phyloP scores from a whole-genome alignment of 352 stramenopile genomes.

The Pelagophyceae sp. region DNA sequence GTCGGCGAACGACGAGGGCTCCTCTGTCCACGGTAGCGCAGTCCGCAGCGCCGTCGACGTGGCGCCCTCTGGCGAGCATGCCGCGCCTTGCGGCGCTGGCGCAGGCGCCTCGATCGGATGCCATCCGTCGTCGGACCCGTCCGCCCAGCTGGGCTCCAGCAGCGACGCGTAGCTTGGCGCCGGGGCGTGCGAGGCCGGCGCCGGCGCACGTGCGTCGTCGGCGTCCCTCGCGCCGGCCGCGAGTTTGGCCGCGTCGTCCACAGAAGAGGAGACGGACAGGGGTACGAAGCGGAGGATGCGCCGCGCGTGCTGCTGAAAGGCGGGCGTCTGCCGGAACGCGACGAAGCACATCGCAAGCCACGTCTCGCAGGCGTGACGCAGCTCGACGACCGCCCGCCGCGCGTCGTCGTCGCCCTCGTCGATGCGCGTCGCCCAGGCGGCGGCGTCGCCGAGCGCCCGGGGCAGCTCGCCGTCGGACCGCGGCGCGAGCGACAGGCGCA shows the following conservation, averaged over 20 bases:
- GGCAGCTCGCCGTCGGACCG: not conserved
- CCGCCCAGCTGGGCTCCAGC: no score
- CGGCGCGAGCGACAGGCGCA: no score
- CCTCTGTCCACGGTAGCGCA: no score
- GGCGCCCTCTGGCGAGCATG: no score
- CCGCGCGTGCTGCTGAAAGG: not conserved
- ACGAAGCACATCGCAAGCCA: not conserved
- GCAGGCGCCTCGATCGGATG: no score
- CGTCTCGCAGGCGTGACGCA: not conserved
- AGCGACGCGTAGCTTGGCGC: not conserved
- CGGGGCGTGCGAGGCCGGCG: no score
- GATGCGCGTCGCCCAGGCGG: not conserved
- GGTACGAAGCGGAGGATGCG: not conserved
- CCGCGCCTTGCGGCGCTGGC: no score
- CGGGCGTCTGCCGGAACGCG: not conserved
- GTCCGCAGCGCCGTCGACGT: no score
- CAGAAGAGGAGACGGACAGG: not conserved
- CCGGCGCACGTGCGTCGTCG: not conserved
- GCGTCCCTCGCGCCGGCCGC: no score
- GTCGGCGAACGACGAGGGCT: not conserved
- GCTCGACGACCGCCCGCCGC: not conserved
- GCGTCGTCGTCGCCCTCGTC: not conserved
- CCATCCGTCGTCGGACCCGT: no score
- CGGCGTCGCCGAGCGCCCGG: not conserved
- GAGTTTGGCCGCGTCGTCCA: not conserved